These are phyloP conservation scores for Metarhizium rileyi DNA, from an alignment of 2,329 filamentous ascomycete genomes.

Conservation along the genomic window DNA sequence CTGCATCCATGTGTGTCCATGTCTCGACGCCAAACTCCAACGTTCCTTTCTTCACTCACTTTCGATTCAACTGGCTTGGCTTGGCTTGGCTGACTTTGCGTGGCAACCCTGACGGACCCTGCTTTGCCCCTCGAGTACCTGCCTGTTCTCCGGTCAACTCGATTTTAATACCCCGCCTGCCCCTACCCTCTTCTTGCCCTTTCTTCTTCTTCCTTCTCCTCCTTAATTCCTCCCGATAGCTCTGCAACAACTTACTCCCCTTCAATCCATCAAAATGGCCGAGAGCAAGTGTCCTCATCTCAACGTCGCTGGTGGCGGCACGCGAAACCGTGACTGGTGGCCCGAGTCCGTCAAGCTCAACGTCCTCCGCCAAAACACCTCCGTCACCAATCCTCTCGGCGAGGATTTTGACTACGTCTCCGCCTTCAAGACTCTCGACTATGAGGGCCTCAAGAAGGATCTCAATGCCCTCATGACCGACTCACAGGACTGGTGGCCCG, in stretches of 20 bases:
- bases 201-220: background rate
- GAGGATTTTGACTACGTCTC: constrained; percentile 62
- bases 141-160: background rate
- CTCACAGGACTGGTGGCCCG: constrained; percentile 74
- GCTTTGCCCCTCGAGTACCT: background rate
- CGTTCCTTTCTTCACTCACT: background rate
- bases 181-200: background rate
- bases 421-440: constrained; percentile 57
- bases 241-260: background rate
- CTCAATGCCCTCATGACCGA: constrained; percentile 62
- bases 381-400: constrained; percentile 52
- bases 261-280: constrained; percentile 11
- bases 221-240: background rate
- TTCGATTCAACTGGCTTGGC: background rate
- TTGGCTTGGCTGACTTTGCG: no score
- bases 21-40: background rate
- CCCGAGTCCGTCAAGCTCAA: constrained; percentile 57
- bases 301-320: constrained; percentile 52
- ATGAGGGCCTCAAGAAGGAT: constrained; percentile 62
- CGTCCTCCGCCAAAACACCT: constrained; percentile 63
- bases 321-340: constrained; percentile 65
- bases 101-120: background rate
- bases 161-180: constrained; percentile 1
- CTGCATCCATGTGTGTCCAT: background rate
- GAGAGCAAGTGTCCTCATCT: constrained; percentile 23